Evolutionary conservation across 2,329 filamentous ascomycete species (phyloP), one percentile per base, ranked within the genome.

Genomic region (Tolypocladium guangdongense): DNA sequence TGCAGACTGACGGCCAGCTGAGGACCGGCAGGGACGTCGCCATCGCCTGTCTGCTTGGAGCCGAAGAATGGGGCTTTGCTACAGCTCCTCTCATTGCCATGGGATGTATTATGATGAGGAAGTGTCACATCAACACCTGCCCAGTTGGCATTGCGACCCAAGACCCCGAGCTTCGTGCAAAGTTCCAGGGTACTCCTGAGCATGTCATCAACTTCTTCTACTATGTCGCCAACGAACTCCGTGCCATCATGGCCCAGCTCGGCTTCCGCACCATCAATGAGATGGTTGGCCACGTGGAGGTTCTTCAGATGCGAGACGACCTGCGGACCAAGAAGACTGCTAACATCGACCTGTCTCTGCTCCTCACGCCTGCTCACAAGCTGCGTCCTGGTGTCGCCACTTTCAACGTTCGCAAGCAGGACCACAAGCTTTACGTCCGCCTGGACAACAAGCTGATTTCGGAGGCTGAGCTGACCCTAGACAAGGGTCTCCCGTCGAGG

Each of bases 181-280:
- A 96, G 74, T 96, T 97, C 71, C 78, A 84, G 61, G 92, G 92
- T 57, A 91, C 89, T 1, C 91, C 92, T 12, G 92, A 97, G 74
- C 90, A 96, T 63, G 91, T 96, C 54, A 96, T 97, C 72, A 97
- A 96, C 79, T 96, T 96, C 78, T 96, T 96, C 75, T 97, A 96
- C 76, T 97, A 96, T 65, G 80, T 97, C 51, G 88, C 92, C 61
- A 97, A 97, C 66, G 92, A 97, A 75, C 82, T 97, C 55, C 86
- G 92, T 66, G 90, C 91, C 37, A 95, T 97, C 72, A 96, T 97
- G 92, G 91, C 92, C 50, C 90, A 88, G 73, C 83, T 96, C 63
- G 92, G 92, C 60, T 90, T 95, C 82, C 86, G 92, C 59, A 95
- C 88, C 56, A 87, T 97, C 68, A 97, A 96, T 67, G 92, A 97